phyloP scores from a whole-genome alignment of 768 basidiomycete genomes.

The Lentinula aciculospora region DNA sequence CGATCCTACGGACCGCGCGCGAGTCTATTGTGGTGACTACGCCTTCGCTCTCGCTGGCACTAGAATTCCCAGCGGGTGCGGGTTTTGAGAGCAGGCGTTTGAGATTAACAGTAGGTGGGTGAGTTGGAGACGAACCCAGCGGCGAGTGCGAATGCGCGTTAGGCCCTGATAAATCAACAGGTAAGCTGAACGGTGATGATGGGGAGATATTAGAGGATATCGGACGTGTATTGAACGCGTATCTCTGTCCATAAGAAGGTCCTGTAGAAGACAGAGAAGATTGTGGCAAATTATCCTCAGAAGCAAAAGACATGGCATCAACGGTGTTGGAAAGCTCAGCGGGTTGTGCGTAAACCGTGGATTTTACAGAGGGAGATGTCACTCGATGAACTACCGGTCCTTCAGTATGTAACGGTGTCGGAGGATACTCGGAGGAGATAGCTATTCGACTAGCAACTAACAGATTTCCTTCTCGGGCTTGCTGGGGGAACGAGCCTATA shows the following conservation, averaged over 20 bases:
- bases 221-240: background rate
- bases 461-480: background rate
- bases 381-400: background rate
- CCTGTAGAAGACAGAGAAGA: background rate
- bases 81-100: conserved; percentile 7
- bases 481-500: background rate
- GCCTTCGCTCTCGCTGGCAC: conserved; percentile 3
- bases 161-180: background rate
- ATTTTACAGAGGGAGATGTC: background rate
- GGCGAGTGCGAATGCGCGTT: background rate
- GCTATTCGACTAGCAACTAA: background rate
- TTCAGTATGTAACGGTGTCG: background rate
- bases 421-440: background rate
- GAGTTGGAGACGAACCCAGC: background rate
- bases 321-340: background rate
- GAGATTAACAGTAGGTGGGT: background rate
- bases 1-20: background rate
- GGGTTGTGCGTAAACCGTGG: background rate
- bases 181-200: background rate
- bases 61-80: conserved; percentile 3
- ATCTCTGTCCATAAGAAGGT: conserved; percentile 1
- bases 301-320: background rate
- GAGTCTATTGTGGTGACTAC: background rate
- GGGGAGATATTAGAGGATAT: background rate
- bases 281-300: background rate